Base-by-base conservation (phyloP, 352 stramenopile species). In the Globisporangium solare region DNA sequence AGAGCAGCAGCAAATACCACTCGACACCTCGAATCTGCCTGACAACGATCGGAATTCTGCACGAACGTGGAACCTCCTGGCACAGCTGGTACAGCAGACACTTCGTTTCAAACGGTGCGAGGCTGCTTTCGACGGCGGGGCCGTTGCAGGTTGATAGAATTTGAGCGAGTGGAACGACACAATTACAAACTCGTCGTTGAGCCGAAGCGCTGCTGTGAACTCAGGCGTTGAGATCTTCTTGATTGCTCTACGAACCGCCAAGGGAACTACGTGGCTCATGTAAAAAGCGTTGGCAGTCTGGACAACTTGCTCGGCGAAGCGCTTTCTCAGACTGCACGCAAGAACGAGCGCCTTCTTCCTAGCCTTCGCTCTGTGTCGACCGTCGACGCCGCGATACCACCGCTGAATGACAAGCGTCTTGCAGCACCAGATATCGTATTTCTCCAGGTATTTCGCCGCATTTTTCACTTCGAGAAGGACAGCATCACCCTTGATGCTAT, bases 381-480 rank as follows among this genome's bases (percentile, higher is more conserved):
- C 83, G 15, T 69, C 31, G 31, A 76, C 61, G 7, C 75, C 75
- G 0, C 83, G 78, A 64, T 76, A 88, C 74, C 74, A 89, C 8
- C 79, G 69, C 41, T 93, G 83, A 2, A 89, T 50, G 14, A 79
- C 47, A 10, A 68, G 43, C 1, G 70, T 62, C 35, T 64, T 76
- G 10, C 31, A 50, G n/a, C 73, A 90, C 77, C 82, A 88, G 0
- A 32, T n/a, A 53, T 93, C 77, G 55, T 90, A 91, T 56, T 74
- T 13, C n/a, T 82, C 61, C 0, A 91, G 56, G 47, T 71, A 76
- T 39, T 86, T 88, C 5, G 50, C 64, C 6, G 67, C 52, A 53
- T 68, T 86, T 86, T 81, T 86, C 2, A 86, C 68, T 68, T 90
- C 81, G 8, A 93, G 66, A 47, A 87, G 60, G 0, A 93, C 79